Percentiles rank a stretch among this genome's conserved stretches.
These are phyloP conservation scores for Rhazya stricta DNA, from an alignment of 257 asterid species.

Conservation along the genomic window DNA sequence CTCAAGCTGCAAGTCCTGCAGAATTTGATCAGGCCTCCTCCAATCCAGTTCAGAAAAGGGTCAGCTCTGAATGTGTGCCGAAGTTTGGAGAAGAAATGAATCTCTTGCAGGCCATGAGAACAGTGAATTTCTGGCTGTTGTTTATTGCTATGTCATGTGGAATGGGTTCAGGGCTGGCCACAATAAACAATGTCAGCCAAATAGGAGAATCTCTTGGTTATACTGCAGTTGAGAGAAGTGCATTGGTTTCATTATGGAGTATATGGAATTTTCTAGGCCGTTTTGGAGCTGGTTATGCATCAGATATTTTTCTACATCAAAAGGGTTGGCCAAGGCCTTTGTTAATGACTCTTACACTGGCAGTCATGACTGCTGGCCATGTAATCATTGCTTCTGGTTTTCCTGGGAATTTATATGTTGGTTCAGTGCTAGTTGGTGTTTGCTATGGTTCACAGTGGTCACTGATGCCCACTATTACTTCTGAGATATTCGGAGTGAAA, in stretches of 20 bases:
- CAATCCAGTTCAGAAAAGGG: constrained; percentile 13
- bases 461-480: constrained; percentile 84
- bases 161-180: constrained; percentile 93
- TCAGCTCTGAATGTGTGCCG: constrained; percentile 24
- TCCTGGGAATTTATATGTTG: constrained; percentile 61
- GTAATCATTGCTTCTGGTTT: constrained; percentile 67
- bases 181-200: constrained; percentile 88
- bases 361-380: constrained; percentile 75
- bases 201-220: constrained; percentile 93
- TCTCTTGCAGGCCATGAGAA: constrained; percentile 53
- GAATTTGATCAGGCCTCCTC: constrained; percentile 13
- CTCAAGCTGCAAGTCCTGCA: constrained; percentile 6
- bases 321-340: constrained; percentile 77
- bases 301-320: constrained; percentile 53
- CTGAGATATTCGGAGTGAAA: constrained; percentile 69
- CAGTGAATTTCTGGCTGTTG: constrained; percentile 71
- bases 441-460: constrained; percentile 98
- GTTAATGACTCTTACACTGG: constrained; percentile 58
- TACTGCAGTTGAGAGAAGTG: constrained; percentile 54
- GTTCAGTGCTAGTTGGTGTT: constrained; percentile 69
- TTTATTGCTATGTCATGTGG: constrained; percentile 81
- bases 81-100: constrained; percentile 37
- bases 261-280: constrained; percentile 96
- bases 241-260: constrained; percentile 86
- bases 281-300: constrained; percentile 73